A percentile compares a stretch with the other conserved stretches of the same genome.
Evolutionary conservation across 2,329 filamentous ascomycete genomes (phyloP).

Genomic region (Neopestalotiopsis sp.): DNA sequence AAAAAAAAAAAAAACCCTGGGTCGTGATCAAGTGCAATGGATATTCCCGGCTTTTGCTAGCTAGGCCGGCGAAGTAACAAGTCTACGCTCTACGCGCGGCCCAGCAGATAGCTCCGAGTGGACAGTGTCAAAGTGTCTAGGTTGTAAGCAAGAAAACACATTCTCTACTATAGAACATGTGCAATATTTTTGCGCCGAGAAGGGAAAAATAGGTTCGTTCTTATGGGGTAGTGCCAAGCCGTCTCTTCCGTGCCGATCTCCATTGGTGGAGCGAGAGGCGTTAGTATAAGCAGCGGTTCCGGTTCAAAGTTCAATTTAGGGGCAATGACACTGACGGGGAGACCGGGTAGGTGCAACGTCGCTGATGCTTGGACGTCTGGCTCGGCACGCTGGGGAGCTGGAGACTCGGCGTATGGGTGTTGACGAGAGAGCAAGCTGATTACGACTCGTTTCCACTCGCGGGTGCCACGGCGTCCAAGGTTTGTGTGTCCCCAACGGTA

Average conservation of each 20-base stretch:
- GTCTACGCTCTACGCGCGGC: too few species aligned
- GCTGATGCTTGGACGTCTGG: background rate
- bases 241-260: slow-evolving; percentile 6
- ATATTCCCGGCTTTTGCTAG: too few species aligned
- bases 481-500: background rate
- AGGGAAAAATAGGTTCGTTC: background rate
- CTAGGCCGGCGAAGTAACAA: too few species aligned
- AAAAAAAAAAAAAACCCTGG: too few species aligned
- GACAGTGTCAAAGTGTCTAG: too few species aligned
- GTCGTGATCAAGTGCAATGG: too few species aligned
- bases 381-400: background rate
- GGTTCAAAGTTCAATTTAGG: background rate
- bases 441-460: background rate
- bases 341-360: background rate
- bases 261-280: background rate
- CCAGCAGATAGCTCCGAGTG: too few species aligned
- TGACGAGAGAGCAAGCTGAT: background rate
- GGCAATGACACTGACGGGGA: background rate
- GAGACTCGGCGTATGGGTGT: background rate
- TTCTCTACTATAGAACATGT: too few species aligned
- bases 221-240: background rate
- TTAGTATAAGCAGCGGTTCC: background rate
- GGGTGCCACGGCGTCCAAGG: background rate
- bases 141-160: too few species aligned
- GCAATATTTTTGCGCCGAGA: too few species aligned